These are phyloP conservation scores for Alternaria angustiovoidea DNA, from an alignment of 2,329 filamentous ascomycete genomes.

Conservation along the genomic window DNA sequence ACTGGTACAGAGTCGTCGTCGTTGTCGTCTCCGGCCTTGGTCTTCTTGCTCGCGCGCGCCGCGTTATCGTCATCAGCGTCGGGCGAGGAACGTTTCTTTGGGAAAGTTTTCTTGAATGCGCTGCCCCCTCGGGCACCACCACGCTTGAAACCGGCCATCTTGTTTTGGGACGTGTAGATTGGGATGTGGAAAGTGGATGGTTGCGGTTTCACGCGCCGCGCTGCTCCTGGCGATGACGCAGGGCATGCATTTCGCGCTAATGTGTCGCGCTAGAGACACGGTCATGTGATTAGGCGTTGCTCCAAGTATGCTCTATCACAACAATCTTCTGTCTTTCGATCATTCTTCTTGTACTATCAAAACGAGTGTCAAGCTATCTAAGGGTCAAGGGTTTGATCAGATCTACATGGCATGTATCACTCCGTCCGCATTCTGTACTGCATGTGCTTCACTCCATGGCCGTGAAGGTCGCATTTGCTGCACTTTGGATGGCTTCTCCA, in stretches of 20 bases:
- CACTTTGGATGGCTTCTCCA: conserved; percentile 27
- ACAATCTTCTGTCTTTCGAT: neutral
- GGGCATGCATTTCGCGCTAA: conserved; percentile 11
- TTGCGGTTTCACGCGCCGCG: neutral
- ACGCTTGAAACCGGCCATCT: conserved; percentile 29
- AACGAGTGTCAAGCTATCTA: conserved; percentile 1
- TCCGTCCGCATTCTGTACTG: conserved; percentile 8
- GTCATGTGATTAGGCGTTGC: conserved; percentile 18
- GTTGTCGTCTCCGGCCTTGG: conserved; percentile 31
- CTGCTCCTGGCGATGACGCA: conserved; percentile 12
- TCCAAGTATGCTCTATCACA: too few species aligned
- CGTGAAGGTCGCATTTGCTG: conserved; percentile 32
- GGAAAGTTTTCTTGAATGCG: conserved; percentile 28
- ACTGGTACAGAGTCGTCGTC: conserved; percentile 23
- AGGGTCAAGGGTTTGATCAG: neutral
- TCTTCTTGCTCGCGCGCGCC: conserved; percentile 35
- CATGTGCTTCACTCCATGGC: conserved; percentile 40
- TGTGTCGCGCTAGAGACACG: conserved; percentile 26
- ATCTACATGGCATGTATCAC: conserved; percentile 19
- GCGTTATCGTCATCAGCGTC: conserved; percentile 28
- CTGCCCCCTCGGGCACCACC: conserved; percentile 25
- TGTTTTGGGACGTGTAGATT: neutral
- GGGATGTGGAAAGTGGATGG: neutral
- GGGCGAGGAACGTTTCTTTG: conserved; percentile 36
- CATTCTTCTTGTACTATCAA: neutral